phyloP scores from a whole-genome alignment of 2,329 filamentous ascomycete species.

The Ophiostoma australiae region DNA sequence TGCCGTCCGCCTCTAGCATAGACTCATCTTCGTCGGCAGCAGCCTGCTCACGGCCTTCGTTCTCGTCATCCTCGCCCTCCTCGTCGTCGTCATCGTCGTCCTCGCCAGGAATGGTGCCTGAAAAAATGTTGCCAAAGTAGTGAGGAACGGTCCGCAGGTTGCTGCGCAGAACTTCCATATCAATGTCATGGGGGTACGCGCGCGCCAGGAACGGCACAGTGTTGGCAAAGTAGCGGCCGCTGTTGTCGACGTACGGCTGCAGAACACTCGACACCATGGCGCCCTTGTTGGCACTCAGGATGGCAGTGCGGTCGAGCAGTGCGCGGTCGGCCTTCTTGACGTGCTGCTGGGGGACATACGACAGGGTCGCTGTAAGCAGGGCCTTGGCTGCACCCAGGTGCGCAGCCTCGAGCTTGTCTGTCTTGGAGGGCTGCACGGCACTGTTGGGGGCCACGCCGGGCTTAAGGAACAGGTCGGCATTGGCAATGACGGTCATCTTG shows the following conservation, averaged over 20 bases:
- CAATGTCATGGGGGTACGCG: constrained; percentile 56
- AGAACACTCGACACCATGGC: constrained; percentile 79
- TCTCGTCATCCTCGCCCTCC: constrained; percentile 37
- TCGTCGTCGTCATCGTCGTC: constrained; percentile 33
- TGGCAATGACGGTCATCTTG: constrained; percentile 45
- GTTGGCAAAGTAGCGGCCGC: constrained; percentile 62
- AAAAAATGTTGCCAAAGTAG: constrained; percentile 32
- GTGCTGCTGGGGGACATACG: constrained; percentile 58
- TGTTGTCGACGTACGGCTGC: constrained; percentile 64
- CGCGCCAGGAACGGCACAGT: constrained; percentile 74
- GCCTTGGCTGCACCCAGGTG: constrained; percentile 53
- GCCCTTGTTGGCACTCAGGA: constrained; percentile 62
- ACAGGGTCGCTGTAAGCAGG: constrained; percentile 60
- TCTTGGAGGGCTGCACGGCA: constrained; percentile 22
- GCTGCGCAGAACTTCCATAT: constrained; percentile 65
- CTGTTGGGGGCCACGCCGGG: constrained; percentile 35
- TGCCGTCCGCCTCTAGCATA: constrained; percentile 30
- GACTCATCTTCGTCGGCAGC: constrained; percentile 33
- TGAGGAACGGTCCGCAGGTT: constrained; percentile 46
- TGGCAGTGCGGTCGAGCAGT: constrained; percentile 74
- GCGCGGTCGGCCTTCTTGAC: constrained; percentile 67
- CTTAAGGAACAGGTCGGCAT: constrained; percentile 67
- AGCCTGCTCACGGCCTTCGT: constrained; percentile 22
- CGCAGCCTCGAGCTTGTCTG: constrained; percentile 38
- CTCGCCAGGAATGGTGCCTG: constrained; percentile 17